A percentile compares a stretch with the other conserved stretches of the same genome.
phyloP scores from a whole-genome alignment of 2,329 filamentous ascomycete genomes.

The Exophiala bonariae region DNA sequence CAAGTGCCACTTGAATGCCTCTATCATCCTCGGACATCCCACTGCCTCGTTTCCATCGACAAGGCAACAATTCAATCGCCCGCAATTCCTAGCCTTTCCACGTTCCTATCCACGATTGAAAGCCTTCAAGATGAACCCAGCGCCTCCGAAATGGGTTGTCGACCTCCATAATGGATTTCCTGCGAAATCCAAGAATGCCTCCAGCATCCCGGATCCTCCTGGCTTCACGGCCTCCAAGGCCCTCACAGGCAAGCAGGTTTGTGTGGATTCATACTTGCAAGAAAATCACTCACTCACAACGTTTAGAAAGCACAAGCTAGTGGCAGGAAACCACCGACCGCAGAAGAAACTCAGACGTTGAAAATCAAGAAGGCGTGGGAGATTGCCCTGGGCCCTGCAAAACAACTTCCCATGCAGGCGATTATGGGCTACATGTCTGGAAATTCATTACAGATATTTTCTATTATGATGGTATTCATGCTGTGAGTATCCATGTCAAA shows the following conservation, averaged over 20 bases:
- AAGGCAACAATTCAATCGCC: constrained; percentile 1
- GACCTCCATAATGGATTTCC: constrained; percentile 72
- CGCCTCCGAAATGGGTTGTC: constrained; percentile 76
- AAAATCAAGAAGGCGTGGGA: constrained; percentile 99
- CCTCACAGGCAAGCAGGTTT: constrained; percentile 58
- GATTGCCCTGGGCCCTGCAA: constrained; percentile 87
- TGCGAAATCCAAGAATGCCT: constrained; percentile 62
- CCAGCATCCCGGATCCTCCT: constrained; percentile 77
- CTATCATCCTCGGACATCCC: too few species aligned
- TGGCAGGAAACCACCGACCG: constrained; percentile 23
- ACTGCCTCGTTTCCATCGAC: too few species aligned
- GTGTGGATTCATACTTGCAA: constrained; percentile 3
- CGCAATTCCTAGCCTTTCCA: constrained; percentile 8
- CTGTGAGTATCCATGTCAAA: constrained; percentile 32
- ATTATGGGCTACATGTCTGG: constrained; percentile 99
- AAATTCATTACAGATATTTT: constrained; percentile 97
- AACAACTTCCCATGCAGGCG: constrained; percentile 94
- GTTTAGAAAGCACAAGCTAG: constrained; percentile 32
- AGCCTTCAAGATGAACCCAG: constrained; percentile 35
- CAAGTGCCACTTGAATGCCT: too few species aligned
- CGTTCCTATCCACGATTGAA: too few species aligned
- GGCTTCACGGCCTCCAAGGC: constrained; percentile 66
- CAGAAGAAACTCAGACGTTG: constrained; percentile 85
- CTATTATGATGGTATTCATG: constrained; percentile 99
- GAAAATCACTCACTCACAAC: constrained; percentile 3